Evolutionary conservation across 2,329 filamentous ascomycete species (phyloP).

Genomic region (Arthrobotrys sphaeroides): DNA sequence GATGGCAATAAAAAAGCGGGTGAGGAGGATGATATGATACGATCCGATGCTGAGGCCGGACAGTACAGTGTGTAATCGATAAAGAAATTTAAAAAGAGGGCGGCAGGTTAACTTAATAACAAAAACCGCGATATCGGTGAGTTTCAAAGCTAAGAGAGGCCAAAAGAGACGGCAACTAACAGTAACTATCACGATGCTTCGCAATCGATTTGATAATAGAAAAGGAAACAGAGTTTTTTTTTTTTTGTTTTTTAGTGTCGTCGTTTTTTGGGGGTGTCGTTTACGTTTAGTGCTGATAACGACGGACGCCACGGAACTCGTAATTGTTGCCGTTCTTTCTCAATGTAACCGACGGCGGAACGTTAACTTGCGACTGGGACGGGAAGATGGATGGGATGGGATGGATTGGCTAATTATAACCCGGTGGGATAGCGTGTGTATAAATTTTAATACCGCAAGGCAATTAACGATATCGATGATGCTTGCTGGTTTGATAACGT

Average conservation of each 20-base stretch:
- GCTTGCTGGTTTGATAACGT: neutral
- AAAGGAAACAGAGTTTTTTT: neutral
- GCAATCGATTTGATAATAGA: conserved; percentile 8
- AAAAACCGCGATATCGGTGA: conserved; percentile 2
- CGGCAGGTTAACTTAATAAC: neutral
- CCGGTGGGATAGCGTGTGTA: neutral
- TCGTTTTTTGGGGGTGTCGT: neutral
- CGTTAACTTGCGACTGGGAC: neutral
- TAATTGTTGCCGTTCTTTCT: conserved; percentile 14
- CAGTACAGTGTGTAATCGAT: neutral
- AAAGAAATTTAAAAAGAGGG: neutral
- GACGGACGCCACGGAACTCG: conserved; percentile 3
- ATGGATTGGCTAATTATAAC: conserved; percentile 1
- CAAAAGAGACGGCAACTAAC: conserved; percentile 5
- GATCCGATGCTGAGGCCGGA: too few species aligned
- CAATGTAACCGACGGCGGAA: neutral
- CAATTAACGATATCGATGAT: neutral
- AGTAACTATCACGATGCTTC: conserved; percentile 12
- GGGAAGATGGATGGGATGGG: neutral
- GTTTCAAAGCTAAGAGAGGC: neutral
- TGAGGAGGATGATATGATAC: neutral
- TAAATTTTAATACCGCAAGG: conserved; percentile 7
- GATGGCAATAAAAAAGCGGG: neutral
- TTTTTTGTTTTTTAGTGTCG: too few species aligned
- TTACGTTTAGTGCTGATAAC: neutral